Conservation (phyloP, 1,284 basidiomycete species). For the Sanghuangporus sanghuang region DNA sequence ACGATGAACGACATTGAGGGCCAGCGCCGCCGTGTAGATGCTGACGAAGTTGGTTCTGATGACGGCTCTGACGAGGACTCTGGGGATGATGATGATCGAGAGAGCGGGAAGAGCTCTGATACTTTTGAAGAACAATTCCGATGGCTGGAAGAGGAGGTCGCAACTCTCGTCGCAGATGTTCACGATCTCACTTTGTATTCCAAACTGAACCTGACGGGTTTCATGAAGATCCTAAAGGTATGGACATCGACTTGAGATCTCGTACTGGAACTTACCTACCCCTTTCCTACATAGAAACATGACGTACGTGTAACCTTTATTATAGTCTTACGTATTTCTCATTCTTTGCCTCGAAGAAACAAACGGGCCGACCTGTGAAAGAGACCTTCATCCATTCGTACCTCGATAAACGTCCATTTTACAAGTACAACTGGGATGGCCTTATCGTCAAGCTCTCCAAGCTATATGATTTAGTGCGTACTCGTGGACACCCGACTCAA, state of each 20-base stretch:
- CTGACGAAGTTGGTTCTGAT: conserved; percentile 69
- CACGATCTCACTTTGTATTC: conserved; percentile 95
- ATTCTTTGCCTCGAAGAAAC: conserved; percentile 53
- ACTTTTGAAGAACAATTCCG: conserved; percentile 87
- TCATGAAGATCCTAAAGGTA: conserved; percentile 98
- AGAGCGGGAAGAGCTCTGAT: conserved; percentile 59
- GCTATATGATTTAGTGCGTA: conserved; percentile 93
- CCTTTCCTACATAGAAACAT: conserved; percentile 55
- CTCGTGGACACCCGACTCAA: conserved; percentile 89
- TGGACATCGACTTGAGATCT: conserved; percentile 13
- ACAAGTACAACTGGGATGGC: conserved; percentile 90
- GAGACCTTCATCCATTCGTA: conserved; percentile 83
- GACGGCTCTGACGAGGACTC: conserved; percentile 24
- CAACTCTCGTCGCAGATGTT: conserved; percentile 94
- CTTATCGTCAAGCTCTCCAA: conserved; percentile 97
- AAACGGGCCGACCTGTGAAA: conserved; percentile 63
- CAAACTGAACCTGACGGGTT: conserved; percentile 96
- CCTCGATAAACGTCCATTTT: conserved; percentile 93
- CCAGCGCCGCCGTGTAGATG: conserved; percentile 50
- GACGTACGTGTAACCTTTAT: conserved; percentile 47
- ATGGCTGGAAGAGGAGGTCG: conserved; percentile 91
- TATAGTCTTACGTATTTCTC: not conserved
- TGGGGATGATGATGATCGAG: conserved; percentile 40
- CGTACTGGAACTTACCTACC: not conserved
- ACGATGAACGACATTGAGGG: conserved; percentile 45